Conservation (phyloP, 1,284 basidiomycete genomes). For the Trichosporon coremiiforme region DNA sequence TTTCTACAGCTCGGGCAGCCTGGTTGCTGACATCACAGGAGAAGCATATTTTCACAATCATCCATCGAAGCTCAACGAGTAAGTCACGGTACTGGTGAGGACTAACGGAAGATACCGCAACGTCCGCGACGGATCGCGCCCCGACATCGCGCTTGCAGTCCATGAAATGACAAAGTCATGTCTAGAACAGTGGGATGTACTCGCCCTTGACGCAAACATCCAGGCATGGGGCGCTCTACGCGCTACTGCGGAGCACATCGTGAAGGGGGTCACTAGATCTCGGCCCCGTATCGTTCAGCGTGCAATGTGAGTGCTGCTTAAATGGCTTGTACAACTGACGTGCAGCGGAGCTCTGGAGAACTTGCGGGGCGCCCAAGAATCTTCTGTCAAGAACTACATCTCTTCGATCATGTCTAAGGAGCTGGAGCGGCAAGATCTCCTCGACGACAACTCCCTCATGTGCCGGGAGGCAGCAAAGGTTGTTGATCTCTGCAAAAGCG, state of each 20-base stretch:
- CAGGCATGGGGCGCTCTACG: background rate
- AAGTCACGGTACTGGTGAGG: background rate
- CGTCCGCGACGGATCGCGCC: background rate
- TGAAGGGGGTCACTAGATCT: background rate
- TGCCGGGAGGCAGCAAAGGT: background rate
- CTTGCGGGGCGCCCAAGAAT: background rate
- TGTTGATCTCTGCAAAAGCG: background rate
- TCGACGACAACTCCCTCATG: background rate
- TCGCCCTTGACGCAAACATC: background rate
- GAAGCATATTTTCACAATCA: background rate
- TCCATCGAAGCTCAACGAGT: constrained; percentile 2
- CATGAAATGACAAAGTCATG: background rate
- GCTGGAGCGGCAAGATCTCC: background rate
- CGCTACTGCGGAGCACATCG: background rate
- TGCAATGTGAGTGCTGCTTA: background rate
- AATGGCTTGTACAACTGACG: background rate
- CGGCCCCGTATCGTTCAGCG: background rate
- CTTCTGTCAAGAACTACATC: background rate
- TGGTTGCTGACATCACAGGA: background rate
- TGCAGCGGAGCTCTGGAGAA: background rate
- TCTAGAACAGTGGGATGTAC: background rate
- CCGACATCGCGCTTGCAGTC: constrained; percentile 6
- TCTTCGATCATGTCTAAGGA: background rate
- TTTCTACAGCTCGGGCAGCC: background rate
- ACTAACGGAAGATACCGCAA: constrained; percentile 12